Evolutionary conservation across 768 basidiomycete genomes (phyloP).

Genomic region (Agaricus subrufescens): DNA sequence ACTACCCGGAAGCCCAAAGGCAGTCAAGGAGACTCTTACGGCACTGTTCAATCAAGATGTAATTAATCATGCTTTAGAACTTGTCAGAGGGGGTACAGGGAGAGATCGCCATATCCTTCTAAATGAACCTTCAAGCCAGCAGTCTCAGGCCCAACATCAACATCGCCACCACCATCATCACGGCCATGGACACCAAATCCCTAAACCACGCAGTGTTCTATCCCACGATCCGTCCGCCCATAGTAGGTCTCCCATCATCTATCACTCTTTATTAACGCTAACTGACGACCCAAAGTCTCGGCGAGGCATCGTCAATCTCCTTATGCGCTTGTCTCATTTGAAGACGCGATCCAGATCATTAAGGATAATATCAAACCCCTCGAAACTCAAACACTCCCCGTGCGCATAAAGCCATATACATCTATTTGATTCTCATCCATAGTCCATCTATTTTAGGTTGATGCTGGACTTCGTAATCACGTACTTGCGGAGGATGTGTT

Average conservation of each 20-base stretch:
- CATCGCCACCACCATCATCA: conserved; percentile 26
- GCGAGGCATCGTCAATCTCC: conserved; percentile 74
- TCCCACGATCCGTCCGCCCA: conserved; percentile 68
- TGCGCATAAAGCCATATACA: conserved; percentile 21
- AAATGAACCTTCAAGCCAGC: conserved; percentile 20
- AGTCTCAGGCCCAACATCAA: neutral
- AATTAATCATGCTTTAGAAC: conserved; percentile 66
- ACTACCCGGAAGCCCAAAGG: conserved; percentile 82
- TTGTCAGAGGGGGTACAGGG: conserved; percentile 67
- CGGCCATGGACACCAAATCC: conserved; percentile 29
- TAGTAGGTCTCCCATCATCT: neutral
- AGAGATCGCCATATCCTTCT: conserved; percentile 50
- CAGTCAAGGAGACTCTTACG: conserved; percentile 73
- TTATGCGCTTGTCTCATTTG: conserved; percentile 64
- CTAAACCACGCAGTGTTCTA: conserved; percentile 50
- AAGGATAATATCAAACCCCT: conserved; percentile 43
- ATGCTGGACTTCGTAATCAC: conserved; percentile 52
- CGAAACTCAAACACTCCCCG: conserved; percentile 32
- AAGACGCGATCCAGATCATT: conserved; percentile 59
- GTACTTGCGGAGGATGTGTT: conserved; percentile 74
- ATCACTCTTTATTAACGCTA: neutral
- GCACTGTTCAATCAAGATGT: conserved; percentile 55
- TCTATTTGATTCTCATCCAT: neutral
- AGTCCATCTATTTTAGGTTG: conserved; percentile 41
- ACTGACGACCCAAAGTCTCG: conserved; percentile 43